Conservation (phyloP, 768 basidiomycete genomes). For the Rhodotorula paludigena region DNA sequence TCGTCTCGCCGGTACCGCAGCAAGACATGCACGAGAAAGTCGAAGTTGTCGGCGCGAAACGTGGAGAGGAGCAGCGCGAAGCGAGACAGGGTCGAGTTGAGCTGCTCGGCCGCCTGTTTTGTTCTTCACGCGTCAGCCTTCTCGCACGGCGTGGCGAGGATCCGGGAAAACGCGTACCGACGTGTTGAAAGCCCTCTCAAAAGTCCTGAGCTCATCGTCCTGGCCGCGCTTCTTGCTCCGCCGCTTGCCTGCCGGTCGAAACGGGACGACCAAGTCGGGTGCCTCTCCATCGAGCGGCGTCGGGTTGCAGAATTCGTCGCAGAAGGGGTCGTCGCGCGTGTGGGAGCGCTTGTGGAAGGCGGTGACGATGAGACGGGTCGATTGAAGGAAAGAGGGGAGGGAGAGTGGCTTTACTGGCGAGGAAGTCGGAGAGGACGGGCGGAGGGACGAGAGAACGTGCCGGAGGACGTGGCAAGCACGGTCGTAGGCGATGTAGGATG, state of each 20-base stretch:
- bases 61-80: constrained; percentile 12
- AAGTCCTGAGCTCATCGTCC: background rate
- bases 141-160: background rate
- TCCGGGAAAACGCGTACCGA: constrained; percentile 6
- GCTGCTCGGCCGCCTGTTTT: constrained; percentile 30
- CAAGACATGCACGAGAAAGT: constrained; percentile 18
- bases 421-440: too few species aligned
- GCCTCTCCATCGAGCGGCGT: constrained; percentile 18
- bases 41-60: constrained; percentile 25
- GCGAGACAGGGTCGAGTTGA: constrained; percentile 20
- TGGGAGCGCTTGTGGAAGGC: constrained; percentile 24
- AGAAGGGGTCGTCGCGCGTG: constrained; percentile 8
- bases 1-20: constrained; percentile 5
- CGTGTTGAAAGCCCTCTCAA: constrained; percentile 29
- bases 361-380: constrained; percentile 19
- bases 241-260: background rate
- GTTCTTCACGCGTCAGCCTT: background rate
- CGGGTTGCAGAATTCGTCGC: constrained; percentile 24
- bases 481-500: constrained; percentile 35
- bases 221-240: background rate
- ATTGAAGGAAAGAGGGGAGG: constrained; percentile 1
- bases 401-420: background rate
- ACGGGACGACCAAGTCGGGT: constrained; percentile 23
- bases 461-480: constrained; percentile 31
- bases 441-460: background rate